Base-by-base conservation (phyloP, 2,329 filamentous ascomycete species). In the Penicillium sp. region DNA sequence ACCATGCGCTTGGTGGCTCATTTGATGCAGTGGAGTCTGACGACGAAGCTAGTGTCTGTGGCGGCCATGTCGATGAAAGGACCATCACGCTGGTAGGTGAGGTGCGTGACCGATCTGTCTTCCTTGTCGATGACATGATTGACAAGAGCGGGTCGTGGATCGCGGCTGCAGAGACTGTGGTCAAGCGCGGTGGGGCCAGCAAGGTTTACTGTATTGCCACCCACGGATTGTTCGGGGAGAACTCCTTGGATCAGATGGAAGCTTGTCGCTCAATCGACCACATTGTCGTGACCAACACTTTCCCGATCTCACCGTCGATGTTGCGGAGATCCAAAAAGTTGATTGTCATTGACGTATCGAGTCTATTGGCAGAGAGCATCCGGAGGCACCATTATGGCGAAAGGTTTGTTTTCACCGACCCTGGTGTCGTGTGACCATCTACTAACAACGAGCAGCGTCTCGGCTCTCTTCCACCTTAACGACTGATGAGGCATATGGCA, bases 61-160 rank as follows among this genome's bases (percentile, higher is more conserved):
- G 53, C 67, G 87, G 93, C 65, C 86, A 89, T 12, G 87, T 89
- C 60, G 82, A 93, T 23, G 94, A 99, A 78, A 92, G 93, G 70
- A 96, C 93, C 80, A 96, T 99, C 68, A 99, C 94, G 0, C 82
- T 99, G n/a, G 94, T 99, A 15, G 94, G 94, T 60, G 91, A 97
- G 68, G 94, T 99, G 59, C 89, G 87, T 70, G 87, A 91, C 71
- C 86, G 91, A 58, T 88, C 91, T 0, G 94, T 97, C 53, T 89
- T 99, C 72, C 92, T 99, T 60, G 90, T 99, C 49, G 94, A 99
- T 73, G 94, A 99, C 74, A 97, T 99, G 90, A 97, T 99, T 70
- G 94, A 99, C 78, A 97, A 96, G 79, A 88, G 92, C 10, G 91
- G 89, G 15, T 96, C 91, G 7, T 99, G 94, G 94, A 96, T 99